Evolutionary conservation across 176 grass and related monocot species (phyloP), one percentile per base, ranked within the genome.

Genomic region (Hordeum marinum): DNA sequence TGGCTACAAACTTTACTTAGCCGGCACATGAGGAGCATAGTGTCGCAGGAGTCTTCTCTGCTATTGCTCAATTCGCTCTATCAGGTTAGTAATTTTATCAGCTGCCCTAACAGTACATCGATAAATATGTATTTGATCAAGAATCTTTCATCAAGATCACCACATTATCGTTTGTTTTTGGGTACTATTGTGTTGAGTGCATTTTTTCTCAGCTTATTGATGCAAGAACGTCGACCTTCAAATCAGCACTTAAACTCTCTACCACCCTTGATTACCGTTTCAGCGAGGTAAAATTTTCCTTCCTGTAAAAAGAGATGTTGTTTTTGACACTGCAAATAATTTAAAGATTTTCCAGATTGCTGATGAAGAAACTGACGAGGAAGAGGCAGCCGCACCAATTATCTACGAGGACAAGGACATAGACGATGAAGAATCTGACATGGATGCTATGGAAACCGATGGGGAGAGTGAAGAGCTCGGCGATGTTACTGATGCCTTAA

Each of bases 361-460:
- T 75, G 91, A 90, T 78, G 89, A 82, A 78, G 95, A 95, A 85
- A 84, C 76, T 76, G 95, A 87, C 52, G 88, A 95, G 48, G 85
- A 93, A 54, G 82, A 67, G 21, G 48, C 14, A 5, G 6, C 21
- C 8, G 73, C 85, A 58, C 89, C 85, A 0, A 88, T 94, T 41
- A 79, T 98, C 71, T 97, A 97, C 11, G 89, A 93, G 89, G 92
- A 96, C 63, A 86, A 78, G 84, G 94, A 98, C 86, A 95, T 90
- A 57, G 96, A 98, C 0, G 92, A 94, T 14, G 88, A 94, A 83
- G 87, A 89, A 65, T 92, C 91, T 72, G 91, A 91, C 59, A 79
- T 40, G 36, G 90, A 97, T 85, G 90, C 83, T 46, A 98, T 95
- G 87, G 96, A 92, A 82, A 92, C 87, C 9, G 91, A 95, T 34